These are phyloP conservation scores for Fusarium chlamydosporum DNA, from an alignment of 2,329 filamentous ascomycete genomes.

Conservation along the genomic window DNA sequence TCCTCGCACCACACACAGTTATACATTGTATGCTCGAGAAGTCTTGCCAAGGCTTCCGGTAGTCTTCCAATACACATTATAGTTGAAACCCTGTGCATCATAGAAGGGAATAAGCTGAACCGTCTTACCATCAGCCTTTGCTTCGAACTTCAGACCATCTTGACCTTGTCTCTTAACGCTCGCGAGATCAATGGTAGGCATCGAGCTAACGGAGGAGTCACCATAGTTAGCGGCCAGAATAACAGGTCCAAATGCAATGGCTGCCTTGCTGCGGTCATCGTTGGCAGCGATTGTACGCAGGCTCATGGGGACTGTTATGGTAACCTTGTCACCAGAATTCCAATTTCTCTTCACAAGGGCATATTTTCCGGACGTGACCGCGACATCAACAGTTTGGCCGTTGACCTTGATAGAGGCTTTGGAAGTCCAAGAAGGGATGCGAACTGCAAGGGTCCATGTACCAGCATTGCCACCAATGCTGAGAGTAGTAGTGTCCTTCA, in stretches of 20 bases:
- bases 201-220: conserved; percentile 37
- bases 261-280: conserved; percentile 60
- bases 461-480: conserved; percentile 55
- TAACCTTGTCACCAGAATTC: conserved; percentile 60
- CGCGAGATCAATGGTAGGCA: conserved; percentile 53
- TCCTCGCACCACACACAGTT: too few species aligned
- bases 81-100: conserved; percentile 59
- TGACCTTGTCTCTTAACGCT: conserved; percentile 48
- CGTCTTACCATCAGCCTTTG: conserved; percentile 49
- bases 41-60: conserved; percentile 18
- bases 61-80: conserved; percentile 59
- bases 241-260: conserved; percentile 63
- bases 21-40: neutral
- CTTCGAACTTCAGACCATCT: conserved; percentile 53
- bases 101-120: conserved; percentile 58
- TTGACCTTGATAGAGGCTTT: conserved; percentile 60
- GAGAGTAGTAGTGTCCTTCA: conserved; percentile 58
- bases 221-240: conserved; percentile 64
- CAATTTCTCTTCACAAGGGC: conserved; percentile 59
- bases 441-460: conserved; percentile 57
- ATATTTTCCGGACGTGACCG: conserved; percentile 57
- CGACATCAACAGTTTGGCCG: conserved; percentile 51
- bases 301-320: conserved; percentile 62
- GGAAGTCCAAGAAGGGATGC: conserved; percentile 63
- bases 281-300: conserved; percentile 62